A percentile compares a stretch with the other conserved stretches of the same genome.
These are phyloP conservation scores for Paramarasmius palmivorus DNA, from an alignment of 1,284 basidiomycete species.

Conservation along the genomic window DNA sequence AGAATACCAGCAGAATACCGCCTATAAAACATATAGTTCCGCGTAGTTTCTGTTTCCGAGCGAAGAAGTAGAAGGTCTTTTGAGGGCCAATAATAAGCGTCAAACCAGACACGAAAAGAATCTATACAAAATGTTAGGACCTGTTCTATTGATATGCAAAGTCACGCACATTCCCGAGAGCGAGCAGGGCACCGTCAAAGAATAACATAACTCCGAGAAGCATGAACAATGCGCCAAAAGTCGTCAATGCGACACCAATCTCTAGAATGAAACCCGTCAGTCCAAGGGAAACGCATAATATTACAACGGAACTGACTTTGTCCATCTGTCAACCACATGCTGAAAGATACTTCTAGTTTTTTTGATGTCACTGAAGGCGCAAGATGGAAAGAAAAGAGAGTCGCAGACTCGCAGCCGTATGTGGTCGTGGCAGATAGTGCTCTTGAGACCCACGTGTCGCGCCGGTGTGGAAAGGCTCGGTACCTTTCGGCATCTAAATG, in stretches of 20 bases:
- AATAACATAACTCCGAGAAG: slow-evolving; percentile 93
- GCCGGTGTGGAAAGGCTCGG: too few relatives aligned
- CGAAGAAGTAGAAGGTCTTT: slow-evolving; percentile 99
- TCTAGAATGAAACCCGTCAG: slow-evolving; percentile 46
- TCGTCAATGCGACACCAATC: slow-evolving; percentile 95
- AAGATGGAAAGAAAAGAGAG: too few relatives aligned
- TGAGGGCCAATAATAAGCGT: slow-evolving; percentile 94
- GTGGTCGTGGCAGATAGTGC: too few relatives aligned
- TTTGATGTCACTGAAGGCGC: too few relatives aligned
- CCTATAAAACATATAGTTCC: slow-evolving; percentile 93
- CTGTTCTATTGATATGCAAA: background rate
- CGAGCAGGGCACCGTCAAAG: slow-evolving; percentile 96
- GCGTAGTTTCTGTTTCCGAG: slow-evolving; percentile 92
- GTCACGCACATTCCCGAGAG: slow-evolving; percentile 85
- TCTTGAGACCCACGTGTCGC: too few relatives aligned
- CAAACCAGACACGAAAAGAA: slow-evolving; percentile 89
- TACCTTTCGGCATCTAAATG: too few relatives aligned
- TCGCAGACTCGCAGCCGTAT: too few relatives aligned
- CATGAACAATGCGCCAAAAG: slow-evolving; percentile 97
- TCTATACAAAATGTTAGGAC: slow-evolving; percentile 42
- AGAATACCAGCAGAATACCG: slow-evolving; percentile 85
- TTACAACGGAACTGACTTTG: slow-evolving; percentile 46
- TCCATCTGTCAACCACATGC: slow-evolving; percentile 67
- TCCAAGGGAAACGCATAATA: background rate
- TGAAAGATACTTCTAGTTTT: too few relatives aligned